phyloP scores from a whole-genome alignment of 2,329 filamentous ascomycete species.

The Dactylella cylindrospora region DNA sequence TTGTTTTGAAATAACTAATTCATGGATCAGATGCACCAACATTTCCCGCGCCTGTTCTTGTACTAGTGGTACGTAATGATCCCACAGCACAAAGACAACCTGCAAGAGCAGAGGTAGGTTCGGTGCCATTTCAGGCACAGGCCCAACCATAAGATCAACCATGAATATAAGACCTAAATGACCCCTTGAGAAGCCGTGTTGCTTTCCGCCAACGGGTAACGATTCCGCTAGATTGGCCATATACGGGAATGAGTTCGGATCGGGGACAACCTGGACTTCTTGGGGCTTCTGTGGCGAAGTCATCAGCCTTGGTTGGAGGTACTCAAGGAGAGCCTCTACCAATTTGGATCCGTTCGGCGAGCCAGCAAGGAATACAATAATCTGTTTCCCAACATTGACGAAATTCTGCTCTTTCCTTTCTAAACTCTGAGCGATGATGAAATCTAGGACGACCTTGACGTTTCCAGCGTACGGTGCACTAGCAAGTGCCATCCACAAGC shows the following conservation, averaged over 20 bases:
- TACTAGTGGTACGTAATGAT: slow-evolving; percentile 91
- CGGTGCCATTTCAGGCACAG: slow-evolving; percentile 74
- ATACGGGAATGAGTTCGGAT: slow-evolving; percentile 76
- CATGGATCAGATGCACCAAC: slow-evolving; percentile 95
- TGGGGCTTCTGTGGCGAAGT: slow-evolving; percentile 82
- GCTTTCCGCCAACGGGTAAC: slow-evolving; percentile 84
- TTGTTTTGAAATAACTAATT: slow-evolving; percentile 73
- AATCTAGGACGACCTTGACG: slow-evolving; percentile 89
- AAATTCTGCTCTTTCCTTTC: slow-evolving; percentile 97
- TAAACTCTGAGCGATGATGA: slow-evolving; percentile 90
- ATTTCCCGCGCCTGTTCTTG: slow-evolving; percentile 97
- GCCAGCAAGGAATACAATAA: slow-evolving; percentile 92
- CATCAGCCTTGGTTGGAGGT: slow-evolving; percentile 95
- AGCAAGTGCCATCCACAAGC: slow-evolving; percentile 92
- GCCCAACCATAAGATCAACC: slow-evolving; percentile 93
- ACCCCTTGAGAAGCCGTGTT: slow-evolving; percentile 84
- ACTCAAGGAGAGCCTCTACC: slow-evolving; percentile 86
- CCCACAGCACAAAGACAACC: slow-evolving; percentile 91
- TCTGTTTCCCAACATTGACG: slow-evolving; percentile 96
- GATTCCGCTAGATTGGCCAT: slow-evolving; percentile 80
- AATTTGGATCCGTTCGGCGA: slow-evolving; percentile 84
- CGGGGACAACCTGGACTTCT: slow-evolving; percentile 68
- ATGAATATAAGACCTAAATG: slow-evolving; percentile 90
- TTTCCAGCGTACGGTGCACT: slow-evolving; percentile 92
- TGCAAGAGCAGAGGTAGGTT: slow-evolving; percentile 84